Base-by-base conservation (phyloP, 2,329 filamentous ascomycete genomes). In the Parasarocladium wereldwijsianum region DNA sequence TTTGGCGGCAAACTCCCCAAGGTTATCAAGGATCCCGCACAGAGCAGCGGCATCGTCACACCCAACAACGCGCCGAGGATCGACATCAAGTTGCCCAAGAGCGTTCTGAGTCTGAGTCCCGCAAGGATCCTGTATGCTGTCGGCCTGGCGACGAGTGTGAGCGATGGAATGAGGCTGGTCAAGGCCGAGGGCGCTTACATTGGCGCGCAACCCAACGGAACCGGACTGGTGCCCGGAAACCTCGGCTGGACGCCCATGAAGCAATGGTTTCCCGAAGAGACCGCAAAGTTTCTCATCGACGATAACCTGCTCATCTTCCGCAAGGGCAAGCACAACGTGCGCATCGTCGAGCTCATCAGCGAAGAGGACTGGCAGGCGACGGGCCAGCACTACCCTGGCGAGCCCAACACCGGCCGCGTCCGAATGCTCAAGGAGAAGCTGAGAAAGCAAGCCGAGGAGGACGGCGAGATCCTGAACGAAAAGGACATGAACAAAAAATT, bases 171-270 rank as follows among this genome's bases (percentile, higher is more conserved):
- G 42, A 66, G 72, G 7, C 51, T 79, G 17, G 64, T 73, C 16
- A 38, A 49, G 7, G 52, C 58, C 14, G 55, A 64, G 36, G 74
- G 68, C 13, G 66, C 68, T 3, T 79, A 79, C 42, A 62, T 82
- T 33, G 71, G 64, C 29, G 69, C 61, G 1, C 44, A 59, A 24
- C 61, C 66, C 2, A 55, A 58, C 12, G 49, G 43, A 32, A 43
- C 52, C 37, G 50, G 63, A 32, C 52, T 72, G 51, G 43, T 48
- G 19, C 50, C 58, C 0, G 64, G 58, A 11, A 62, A 63, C 33
- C 45, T 84, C 16, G 57, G 62, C 16, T 85, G 73, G 58, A 67
- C 63, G 7, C 63, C 66, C 2, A 64, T 82, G 36, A 70, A 71
- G 44, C 51, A 63, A 14, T 73, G 70, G 63, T 65, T 58, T 39